Conservation (phyloP, 352 stramenopile genomes). For the Pythium coloratum region DNA sequence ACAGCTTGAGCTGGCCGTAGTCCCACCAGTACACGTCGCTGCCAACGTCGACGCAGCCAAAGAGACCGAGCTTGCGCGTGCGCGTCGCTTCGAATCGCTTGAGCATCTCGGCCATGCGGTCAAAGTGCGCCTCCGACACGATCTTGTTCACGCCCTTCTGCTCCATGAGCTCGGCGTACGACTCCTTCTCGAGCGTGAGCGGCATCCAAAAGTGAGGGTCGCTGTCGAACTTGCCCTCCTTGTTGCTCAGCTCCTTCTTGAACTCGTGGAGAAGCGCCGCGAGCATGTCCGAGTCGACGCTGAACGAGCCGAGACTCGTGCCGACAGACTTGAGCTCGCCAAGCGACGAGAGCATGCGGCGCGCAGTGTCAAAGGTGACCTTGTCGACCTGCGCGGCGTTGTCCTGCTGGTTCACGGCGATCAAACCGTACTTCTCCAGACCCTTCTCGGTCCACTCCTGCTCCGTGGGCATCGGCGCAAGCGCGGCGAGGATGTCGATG, state of each 20-base stretch:
- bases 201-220: conserved; percentile 99
- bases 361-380: conserved; percentile 95
- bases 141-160: conserved; percentile 89
- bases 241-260: conserved; percentile 83
- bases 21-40: conserved; percentile 98
- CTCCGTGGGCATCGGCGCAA: conserved; percentile 91
- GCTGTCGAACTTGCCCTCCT: conserved; percentile 95
- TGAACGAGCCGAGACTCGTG: conserved; percentile 96
- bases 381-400: conserved; percentile 96
- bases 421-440: conserved; percentile 98
- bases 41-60: conserved; percentile 97
- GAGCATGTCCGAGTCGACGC: conserved; percentile 92
- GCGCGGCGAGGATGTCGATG: conserved; percentile 96
- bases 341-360: conserved; percentile 91
- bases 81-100: conserved; percentile 72
- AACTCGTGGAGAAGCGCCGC: conserved; percentile 93
- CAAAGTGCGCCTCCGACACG: conserved; percentile 83
- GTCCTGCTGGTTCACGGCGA: conserved; percentile 94
- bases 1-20: conserved; percentile 98
- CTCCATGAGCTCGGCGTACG: conserved; percentile 94
- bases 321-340: conserved; percentile 95
- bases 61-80: conserved; percentile 82
- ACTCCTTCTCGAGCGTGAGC: conserved; percentile 90
- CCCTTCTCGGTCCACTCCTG: conserved; percentile 95
- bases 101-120: conserved; percentile 93